Evolutionary conservation across 345 rosid species (phyloP).

Genomic region (Salix koriyanagi): DNA sequence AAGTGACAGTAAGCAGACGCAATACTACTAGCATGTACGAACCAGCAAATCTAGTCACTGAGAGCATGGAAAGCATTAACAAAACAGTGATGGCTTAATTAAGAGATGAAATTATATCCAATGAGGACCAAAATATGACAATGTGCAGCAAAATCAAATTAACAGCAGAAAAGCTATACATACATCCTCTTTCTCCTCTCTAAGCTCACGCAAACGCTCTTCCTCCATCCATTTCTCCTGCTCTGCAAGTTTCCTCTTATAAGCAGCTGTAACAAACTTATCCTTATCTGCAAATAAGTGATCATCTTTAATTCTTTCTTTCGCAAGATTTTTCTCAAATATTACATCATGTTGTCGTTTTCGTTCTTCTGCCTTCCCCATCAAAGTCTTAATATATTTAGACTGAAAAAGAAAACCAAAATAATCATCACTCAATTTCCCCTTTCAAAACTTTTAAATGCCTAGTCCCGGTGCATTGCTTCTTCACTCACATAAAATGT

Average conservation of each 20-base stretch:
- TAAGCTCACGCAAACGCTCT: constrained; percentile 63
- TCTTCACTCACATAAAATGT: neutral
- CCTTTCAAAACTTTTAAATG: neutral
- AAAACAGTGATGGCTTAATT: neutral
- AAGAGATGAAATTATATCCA: neutral
- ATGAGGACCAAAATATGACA: neutral
- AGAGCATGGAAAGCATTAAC: neutral
- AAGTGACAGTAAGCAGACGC: neutral
- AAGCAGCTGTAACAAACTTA: constrained; percentile 70
- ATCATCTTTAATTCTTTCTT: constrained; percentile 81
- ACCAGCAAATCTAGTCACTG: neutral
- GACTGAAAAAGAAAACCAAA: constrained; percentile 45
- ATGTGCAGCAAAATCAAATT: neutral
- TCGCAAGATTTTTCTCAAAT: constrained; percentile 74
- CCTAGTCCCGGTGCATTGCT: neutral
- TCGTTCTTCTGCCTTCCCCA: constrained; percentile 64
- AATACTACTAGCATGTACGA: neutral
- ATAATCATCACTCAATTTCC: neutral
- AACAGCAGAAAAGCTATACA: constrained; percentile 16
- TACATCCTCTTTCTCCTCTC: constrained; percentile 90
- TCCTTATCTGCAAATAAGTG: constrained; percentile 84
- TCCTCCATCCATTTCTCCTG: constrained; percentile 76
- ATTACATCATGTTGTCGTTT: constrained; percentile 68
- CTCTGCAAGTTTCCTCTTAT: constrained; percentile 82
- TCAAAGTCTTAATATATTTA: constrained; percentile 59